Evolutionary conservation across 805 yeast genomes (phyloP).

Genomic region (Suhomyces sp.): DNA sequence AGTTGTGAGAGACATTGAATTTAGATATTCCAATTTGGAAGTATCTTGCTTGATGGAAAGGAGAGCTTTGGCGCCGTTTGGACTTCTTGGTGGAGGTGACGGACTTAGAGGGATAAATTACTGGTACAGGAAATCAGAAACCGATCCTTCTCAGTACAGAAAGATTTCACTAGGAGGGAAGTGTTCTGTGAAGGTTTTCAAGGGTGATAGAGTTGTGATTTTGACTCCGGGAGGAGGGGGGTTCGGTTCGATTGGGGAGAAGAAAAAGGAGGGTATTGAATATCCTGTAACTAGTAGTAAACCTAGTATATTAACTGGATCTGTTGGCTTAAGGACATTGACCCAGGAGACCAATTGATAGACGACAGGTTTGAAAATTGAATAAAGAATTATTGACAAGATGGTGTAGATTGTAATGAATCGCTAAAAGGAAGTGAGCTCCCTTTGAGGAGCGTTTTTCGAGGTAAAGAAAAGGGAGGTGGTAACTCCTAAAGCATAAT

Average conservation of each 20-base stretch:
- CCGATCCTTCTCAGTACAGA: constrained; percentile 15
- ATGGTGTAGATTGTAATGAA: too few relatives aligned
- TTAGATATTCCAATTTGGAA: constrained; percentile 44
- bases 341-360: constrained; percentile 37
- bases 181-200: constrained; percentile 30
- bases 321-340: constrained; percentile 32
- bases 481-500: too few relatives aligned
- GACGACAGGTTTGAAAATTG: too few relatives aligned
- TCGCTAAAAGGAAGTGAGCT: too few relatives aligned
- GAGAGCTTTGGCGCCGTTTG: constrained; percentile 82
- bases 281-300: constrained; percentile 25
- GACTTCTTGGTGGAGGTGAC: constrained; percentile 76
- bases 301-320: constrained; percentile 34
- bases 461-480: too few relatives aligned
- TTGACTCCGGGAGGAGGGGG: constrained; percentile 49
- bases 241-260: constrained; percentile 24
- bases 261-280: constrained; percentile 11
- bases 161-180: constrained; percentile 33
- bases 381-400: too few relatives aligned
- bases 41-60: constrained; percentile 86
- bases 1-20: constrained; percentile 80
- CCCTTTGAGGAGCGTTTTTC: too few relatives aligned
- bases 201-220: constrained; percentile 43
- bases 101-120: constrained; percentile 64
- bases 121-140: constrained; percentile 29